A percentile compares a stretch with the other conserved stretches of the same genome.
These are phyloP conservation scores for Phialophora expanda DNA, from an alignment of 2,329 filamentous ascomycete genomes.

Conservation along the genomic window DNA sequence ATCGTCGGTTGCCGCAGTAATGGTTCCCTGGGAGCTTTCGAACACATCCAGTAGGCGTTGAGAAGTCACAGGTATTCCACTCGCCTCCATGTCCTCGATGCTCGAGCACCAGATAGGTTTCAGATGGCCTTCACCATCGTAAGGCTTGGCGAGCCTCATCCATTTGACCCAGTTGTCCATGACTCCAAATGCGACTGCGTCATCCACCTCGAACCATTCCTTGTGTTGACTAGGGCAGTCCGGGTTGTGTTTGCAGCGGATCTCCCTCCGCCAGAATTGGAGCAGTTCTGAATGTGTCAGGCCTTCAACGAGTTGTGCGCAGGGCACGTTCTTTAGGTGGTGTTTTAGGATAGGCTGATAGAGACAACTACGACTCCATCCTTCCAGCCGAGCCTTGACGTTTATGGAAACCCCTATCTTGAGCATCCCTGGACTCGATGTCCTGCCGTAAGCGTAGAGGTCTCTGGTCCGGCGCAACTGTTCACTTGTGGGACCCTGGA, in stretches of 20 bases:
- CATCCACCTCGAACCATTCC: slow-evolving; percentile 26
- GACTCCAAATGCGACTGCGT: background rate
- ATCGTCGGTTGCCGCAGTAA: background rate
- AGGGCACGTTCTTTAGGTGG: background rate
- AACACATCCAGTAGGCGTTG: background rate
- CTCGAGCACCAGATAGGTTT: background rate
- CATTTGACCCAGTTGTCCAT: slow-evolving; percentile 3
- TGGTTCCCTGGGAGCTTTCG: background rate
- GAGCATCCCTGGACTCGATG: background rate
- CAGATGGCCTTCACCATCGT: background rate
- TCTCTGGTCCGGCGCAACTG: background rate
- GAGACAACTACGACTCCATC: background rate
- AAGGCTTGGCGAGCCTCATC: slow-evolving; percentile 7
- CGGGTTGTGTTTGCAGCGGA: slow-evolving; percentile 16
- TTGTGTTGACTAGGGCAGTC: slow-evolving; percentile 15
- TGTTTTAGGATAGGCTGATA: slow-evolving; percentile 5
- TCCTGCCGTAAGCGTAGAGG: background rate
- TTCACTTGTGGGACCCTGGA: background rate
- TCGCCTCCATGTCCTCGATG: background rate
- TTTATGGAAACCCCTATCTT: background rate
- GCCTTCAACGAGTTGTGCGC: background rate
- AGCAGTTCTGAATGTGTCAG: slow-evolving; percentile 21
- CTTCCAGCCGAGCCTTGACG: background rate
- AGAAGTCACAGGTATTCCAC: background rate
- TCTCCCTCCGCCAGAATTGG: slow-evolving; percentile 20